Evolutionary conservation across 129 eudicot genomes (phyloP), one percentile per base, ranked within the genome.

Genomic region (Logfia minima): DNA sequence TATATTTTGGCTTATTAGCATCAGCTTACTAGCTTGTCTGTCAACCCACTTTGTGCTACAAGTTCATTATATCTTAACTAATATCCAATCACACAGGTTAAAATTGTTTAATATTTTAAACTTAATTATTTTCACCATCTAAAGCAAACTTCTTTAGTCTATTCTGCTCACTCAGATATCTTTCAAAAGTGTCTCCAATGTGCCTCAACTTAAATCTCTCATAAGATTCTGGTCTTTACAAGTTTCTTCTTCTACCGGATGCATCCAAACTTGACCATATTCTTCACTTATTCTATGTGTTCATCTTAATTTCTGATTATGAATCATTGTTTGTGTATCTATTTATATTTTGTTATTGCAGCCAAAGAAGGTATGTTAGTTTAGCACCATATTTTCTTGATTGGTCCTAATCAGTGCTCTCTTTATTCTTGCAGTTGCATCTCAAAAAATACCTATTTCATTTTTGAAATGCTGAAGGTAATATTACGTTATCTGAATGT

Each of bases 381-480:
- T 73, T 35, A 31, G 69, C 31, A 37, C 79, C 48, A 67, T 55
- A 23, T 51, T 24, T 48, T 65, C 69, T 28, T 74, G 70, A 48
- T 75, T 48, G 76, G 53, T 74, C 53, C 70, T 70, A 35, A 80
- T 70, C 62, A 61, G 26, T 66, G 19, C 4, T 62, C 7, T 76
- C 29, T 76, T 53, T 53, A 68, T 77, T 60, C 72, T 75, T 83
- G 85, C 90, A 92, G 98, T 89, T 90, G 94, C 84, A 85, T 92
- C 76, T 73, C 90, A 48, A 76, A 84, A 77, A 92, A 92, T 84
- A 81, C 92, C 60, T 76, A 75, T 70, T 90, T 90, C 70, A 86
- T 92, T 48, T 90, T 83, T 70, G 91, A 90, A 74, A 92, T 92
- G 98, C 92, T 92, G 64, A 80, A 90, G 96, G 98, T 92, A 76